Percentiles rank a stretch among this genome's conserved stretches.
These are phyloP conservation scores for Cryptococcus sp. DNA, from an alignment of 1,284 basidiomycete species.

Conservation along the genomic window DNA sequence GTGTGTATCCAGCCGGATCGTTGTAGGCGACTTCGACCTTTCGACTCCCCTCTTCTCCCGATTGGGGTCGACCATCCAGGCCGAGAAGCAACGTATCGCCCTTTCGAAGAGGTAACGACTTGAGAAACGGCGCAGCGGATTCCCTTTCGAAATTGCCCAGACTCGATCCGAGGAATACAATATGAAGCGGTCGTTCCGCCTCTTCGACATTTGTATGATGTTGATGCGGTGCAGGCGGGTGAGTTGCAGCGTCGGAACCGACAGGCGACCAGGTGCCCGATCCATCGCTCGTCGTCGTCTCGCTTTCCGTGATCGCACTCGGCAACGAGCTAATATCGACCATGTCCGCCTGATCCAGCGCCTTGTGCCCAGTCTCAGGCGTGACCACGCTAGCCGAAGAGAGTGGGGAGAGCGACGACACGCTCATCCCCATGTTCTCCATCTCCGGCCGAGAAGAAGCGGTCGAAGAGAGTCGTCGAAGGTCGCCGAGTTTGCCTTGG, in stretches of 20 bases:
- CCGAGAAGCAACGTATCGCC: constrained; percentile 62
- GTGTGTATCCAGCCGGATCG: constrained; percentile 70
- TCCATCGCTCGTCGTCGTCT: too few species aligned
- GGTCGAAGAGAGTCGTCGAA: constrained; percentile 8
- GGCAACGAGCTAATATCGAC: neutral
- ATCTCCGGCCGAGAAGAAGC: neutral
- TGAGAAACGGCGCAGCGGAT: constrained; percentile 69
- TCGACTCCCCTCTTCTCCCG: constrained; percentile 31
- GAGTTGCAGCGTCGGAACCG: neutral
- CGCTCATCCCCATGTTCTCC: neutral
- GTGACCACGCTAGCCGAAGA: neutral
- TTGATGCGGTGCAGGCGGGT: neutral
- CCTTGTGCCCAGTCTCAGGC: neutral
- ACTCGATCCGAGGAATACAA: constrained; percentile 91
- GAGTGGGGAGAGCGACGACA: neutral
- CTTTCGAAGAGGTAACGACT: constrained; percentile 64
- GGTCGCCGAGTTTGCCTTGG: constrained; percentile 43
- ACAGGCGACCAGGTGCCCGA: constrained; percentile 5
- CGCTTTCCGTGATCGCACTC: neutral
- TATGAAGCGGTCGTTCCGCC: constrained; percentile 56
- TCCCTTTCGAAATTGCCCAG: constrained; percentile 84
- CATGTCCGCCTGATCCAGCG: neutral
- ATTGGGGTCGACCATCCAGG: constrained; percentile 59
- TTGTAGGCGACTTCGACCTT: constrained; percentile 64
- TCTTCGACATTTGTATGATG: neutral